Conservation (phyloP, 2,329 filamentous ascomycete genomes). For the Aspergillus sp. region DNA sequence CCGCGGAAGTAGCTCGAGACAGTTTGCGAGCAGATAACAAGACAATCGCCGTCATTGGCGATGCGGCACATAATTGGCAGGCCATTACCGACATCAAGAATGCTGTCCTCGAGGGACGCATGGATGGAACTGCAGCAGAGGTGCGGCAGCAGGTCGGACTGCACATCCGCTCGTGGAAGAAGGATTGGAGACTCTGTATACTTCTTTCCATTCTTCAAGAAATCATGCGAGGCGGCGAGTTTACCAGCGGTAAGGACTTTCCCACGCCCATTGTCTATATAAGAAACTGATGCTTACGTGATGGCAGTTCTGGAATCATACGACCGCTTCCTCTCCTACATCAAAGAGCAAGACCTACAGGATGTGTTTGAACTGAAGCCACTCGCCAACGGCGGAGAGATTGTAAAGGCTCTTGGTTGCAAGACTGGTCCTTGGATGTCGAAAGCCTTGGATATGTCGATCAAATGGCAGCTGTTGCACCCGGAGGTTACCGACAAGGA, state of each 20-base stretch:
- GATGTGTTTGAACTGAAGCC: slow-evolving; percentile 60
- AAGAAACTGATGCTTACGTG: slow-evolving; percentile 14
- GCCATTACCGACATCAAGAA: slow-evolving; percentile 66
- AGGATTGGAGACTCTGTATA: slow-evolving; percentile 44
- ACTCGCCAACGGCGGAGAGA: slow-evolving; percentile 72
- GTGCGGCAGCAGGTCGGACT: slow-evolving; percentile 41
- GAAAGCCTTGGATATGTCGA: slow-evolving; percentile 73
- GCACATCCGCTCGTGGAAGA: slow-evolving; percentile 38
- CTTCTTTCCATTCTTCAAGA: slow-evolving; percentile 45
- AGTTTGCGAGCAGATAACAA: slow-evolving; percentile 81
- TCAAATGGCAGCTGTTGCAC: slow-evolving; percentile 87
- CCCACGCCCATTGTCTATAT: not conserved
- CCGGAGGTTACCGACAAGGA: slow-evolving; percentile 63
- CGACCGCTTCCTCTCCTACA: slow-evolving; percentile 54
- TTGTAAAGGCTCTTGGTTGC: slow-evolving; percentile 66
- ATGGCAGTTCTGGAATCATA: slow-evolving; percentile 53
- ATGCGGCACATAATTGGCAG: slow-evolving; percentile 62
- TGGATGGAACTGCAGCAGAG: slow-evolving; percentile 35
- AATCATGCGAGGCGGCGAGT: slow-evolving; percentile 35
- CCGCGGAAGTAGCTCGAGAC: slow-evolving; percentile 68
- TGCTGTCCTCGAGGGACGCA: slow-evolving; percentile 28
- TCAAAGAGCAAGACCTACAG: slow-evolving; percentile 53
- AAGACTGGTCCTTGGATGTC: slow-evolving; percentile 82
- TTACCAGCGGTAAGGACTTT: slow-evolving; percentile 35
- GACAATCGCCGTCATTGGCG: slow-evolving; percentile 66